Evolutionary conservation across 2,329 filamentous ascomycete species (phyloP).

Genomic region (Sporothrix brunneoviolacea): DNA sequence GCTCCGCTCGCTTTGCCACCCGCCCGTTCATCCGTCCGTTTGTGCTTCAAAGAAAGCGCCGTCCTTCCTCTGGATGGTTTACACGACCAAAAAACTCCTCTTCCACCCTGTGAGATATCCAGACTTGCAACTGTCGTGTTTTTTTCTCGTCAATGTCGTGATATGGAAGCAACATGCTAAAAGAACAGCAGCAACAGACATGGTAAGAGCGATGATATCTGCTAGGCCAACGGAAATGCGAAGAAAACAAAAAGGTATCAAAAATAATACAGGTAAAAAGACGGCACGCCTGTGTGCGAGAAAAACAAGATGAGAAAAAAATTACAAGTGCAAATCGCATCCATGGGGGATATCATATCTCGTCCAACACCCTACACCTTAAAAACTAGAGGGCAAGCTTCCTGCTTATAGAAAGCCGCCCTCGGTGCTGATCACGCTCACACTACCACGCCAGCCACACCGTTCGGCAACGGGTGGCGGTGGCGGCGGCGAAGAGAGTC

Average conservation of each 20-base stretch:
- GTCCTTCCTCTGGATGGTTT: background rate
- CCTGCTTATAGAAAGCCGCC: slow-evolving; percentile 45
- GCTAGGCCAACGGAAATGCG: background rate
- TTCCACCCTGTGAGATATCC: no score
- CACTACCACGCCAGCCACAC: slow-evolving; percentile 52
- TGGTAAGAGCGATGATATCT: background rate
- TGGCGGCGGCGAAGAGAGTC: slow-evolving; percentile 22
- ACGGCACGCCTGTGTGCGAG: background rate
- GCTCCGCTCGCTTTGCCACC: no score
- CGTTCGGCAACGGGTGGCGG: slow-evolving; percentile 34
- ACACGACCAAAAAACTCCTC: no score
- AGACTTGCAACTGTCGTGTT: background rate
- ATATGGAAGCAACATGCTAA: background rate
- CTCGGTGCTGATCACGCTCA: slow-evolving; percentile 47
- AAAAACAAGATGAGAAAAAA: background rate
- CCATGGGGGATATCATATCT: no score
- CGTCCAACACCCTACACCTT: no score
- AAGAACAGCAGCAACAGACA: no score
- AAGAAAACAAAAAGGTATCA: slow-evolving; percentile 2
- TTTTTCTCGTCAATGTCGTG: background rate
- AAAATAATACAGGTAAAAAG: background rate
- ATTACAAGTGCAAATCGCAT: background rate
- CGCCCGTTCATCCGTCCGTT: no score
- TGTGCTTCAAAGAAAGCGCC: background rate
- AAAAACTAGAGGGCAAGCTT: background rate